Conservation (phyloP, 2,329 filamentous ascomycete species). For the Penicillium rolfsii region DNA sequence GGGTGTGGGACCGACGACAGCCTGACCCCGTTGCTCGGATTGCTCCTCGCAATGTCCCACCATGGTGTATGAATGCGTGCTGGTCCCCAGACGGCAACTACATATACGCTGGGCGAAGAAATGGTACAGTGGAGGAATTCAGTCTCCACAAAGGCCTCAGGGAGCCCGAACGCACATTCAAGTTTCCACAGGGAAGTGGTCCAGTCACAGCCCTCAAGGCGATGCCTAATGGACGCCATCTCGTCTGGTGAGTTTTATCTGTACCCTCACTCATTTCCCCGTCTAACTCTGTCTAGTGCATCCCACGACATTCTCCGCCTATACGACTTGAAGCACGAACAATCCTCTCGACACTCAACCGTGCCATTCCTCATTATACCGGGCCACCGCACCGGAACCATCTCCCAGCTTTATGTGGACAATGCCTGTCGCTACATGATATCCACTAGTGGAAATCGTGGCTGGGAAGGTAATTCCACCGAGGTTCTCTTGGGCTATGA, state of each 20-base stretch:
- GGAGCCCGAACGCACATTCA: slow-evolving; percentile 76
- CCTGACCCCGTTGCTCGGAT: slow-evolving; percentile 79
- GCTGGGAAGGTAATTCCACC: slow-evolving; percentile 89
- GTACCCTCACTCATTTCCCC: no score
- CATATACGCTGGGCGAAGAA: slow-evolving; percentile 89
- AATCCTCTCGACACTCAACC: slow-evolving; percentile 69
- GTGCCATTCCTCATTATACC: slow-evolving; percentile 97
- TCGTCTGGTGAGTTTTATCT: slow-evolving; percentile 69
- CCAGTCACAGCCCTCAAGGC: slow-evolving; percentile 83
- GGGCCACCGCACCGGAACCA: slow-evolving; percentile 84
- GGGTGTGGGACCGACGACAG: slow-evolving; percentile 62
- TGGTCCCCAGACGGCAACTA: slow-evolving; percentile 96
- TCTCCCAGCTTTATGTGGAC: slow-evolving; percentile 83
- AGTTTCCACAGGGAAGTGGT: slow-evolving; percentile 86
- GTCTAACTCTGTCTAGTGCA: slow-evolving; percentile 59
- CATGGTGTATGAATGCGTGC: slow-evolving; percentile 97
- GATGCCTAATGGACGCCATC: slow-evolving; percentile 90
- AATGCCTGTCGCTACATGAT: slow-evolving; percentile 89
- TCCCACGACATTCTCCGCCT: slow-evolving; percentile 91
- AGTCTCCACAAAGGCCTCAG: slow-evolving; percentile 79
- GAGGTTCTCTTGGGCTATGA: slow-evolving; percentile 95
- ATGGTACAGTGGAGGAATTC: slow-evolving; percentile 93
- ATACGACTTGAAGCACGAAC: slow-evolving; percentile 78
- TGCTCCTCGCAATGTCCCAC: slow-evolving; percentile 73
- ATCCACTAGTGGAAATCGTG: slow-evolving; percentile 85